Evolutionary conservation across 2,329 filamentous ascomycete genomes (phyloP).

Genomic region (Incumbomyces delicatus): DNA sequence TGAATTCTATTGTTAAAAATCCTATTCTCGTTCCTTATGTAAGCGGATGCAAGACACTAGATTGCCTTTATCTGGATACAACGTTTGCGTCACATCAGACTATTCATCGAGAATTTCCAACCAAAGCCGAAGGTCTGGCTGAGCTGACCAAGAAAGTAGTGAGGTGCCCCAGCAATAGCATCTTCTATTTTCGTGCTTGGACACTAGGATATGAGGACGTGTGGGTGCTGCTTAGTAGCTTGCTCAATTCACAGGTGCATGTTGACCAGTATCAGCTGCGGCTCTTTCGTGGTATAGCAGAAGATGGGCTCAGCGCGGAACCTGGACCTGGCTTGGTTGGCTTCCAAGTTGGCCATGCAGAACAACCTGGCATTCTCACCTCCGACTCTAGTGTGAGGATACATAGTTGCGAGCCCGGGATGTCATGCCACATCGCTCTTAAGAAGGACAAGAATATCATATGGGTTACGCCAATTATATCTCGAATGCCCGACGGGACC

Average conservation of each 20-base stretch:
- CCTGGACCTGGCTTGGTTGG: conserved; percentile 63
- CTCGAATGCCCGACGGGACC: conserved; percentile 48
- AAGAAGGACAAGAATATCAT: conserved; percentile 48
- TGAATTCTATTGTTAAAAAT: conserved; percentile 60
- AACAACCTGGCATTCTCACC: conserved; percentile 63
- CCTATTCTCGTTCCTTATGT: conserved; percentile 68
- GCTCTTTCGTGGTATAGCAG: conserved; percentile 58
- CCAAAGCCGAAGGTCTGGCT: conserved; percentile 63
- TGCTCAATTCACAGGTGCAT: conserved; percentile 63
- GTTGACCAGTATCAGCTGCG: conserved; percentile 70
- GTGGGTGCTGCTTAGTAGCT: conserved; percentile 69
- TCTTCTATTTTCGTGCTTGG: conserved; percentile 81
- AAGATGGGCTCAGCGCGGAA: conserved; percentile 33
- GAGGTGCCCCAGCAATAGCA: conserved; percentile 59
- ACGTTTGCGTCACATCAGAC: conserved; percentile 54
- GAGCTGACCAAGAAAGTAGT: conserved; percentile 63
- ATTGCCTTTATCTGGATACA: conserved; percentile 83
- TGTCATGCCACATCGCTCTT: conserved; percentile 33
- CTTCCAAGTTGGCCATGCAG: conserved; percentile 62
- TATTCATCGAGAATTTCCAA: conserved; percentile 44
- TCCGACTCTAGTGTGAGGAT: conserved; percentile 52
- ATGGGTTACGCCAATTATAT: conserved; percentile 69
- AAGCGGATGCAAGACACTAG: conserved; percentile 54
- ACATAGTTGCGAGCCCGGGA: conserved; percentile 75
- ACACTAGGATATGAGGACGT: conserved; percentile 92